phyloP scores from a whole-genome alignment of 768 basidiomycete genomes.

The Hydnomerulius pinastri region DNA sequence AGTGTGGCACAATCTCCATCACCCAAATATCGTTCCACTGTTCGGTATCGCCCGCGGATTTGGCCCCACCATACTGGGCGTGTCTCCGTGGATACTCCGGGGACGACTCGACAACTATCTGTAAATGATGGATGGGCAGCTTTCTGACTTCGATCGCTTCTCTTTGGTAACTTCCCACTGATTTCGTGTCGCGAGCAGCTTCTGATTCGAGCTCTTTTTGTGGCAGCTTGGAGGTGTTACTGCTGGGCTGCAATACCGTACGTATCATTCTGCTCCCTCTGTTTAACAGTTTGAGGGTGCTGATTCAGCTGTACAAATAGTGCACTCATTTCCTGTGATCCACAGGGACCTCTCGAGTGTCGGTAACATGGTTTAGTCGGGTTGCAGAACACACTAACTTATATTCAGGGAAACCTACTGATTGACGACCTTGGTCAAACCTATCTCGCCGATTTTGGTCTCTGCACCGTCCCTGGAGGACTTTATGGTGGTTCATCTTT shows the following conservation, averaged over 20 bases:
- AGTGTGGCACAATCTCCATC: slow-evolving; percentile 19
- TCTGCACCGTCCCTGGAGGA: not conserved
- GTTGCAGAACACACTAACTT: not conserved
- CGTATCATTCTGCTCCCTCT: not conserved
- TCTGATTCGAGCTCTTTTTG: not conserved
- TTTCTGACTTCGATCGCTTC: not conserved
- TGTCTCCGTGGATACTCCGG: slow-evolving; percentile 18
- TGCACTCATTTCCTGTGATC: not conserved
- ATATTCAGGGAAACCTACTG: not conserved
- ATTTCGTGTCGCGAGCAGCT: not conserved
- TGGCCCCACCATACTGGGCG: slow-evolving; percentile 9
- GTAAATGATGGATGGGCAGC: not conserved
- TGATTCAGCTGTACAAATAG: not conserved
- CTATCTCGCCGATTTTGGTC: not conserved
- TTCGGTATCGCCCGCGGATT: slow-evolving; percentile 11
- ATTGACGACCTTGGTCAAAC: not conserved
- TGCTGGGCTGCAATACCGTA: not conserved
- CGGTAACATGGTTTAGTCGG: not conserved
- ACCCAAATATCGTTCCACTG: slow-evolving; percentile 22
- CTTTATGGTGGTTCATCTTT: not conserved
- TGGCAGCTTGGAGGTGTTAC: not conserved
- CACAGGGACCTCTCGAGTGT: not conserved
- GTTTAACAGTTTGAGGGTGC: not conserved
- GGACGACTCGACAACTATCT: slow-evolving; percentile 14
- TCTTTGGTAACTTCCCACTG: not conserved